phyloP scores from a whole-genome alignment of 2,329 filamentous ascomycete species.

The Monosporascus sp. region DNA sequence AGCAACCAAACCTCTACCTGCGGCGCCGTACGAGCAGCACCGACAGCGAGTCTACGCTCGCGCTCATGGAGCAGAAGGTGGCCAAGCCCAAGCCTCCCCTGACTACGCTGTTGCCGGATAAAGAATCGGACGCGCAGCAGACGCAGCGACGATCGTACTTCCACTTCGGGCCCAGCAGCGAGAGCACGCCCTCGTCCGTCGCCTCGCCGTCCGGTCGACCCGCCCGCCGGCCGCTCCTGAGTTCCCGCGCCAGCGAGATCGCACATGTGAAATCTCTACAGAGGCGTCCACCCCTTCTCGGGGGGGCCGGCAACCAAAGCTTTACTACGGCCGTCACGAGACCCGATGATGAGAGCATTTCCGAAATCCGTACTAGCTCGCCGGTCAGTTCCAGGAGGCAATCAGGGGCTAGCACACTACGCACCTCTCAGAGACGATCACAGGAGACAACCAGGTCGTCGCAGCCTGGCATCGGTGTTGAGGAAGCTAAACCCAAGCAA shows the following conservation, averaged over 20 bases:
- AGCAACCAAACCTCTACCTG: conserved; percentile 21
- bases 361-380: neutral
- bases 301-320: neutral
- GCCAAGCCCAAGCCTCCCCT: neutral
- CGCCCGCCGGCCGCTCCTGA: neutral
- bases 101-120: neutral
- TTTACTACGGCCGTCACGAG: neutral
- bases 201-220: neutral
- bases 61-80: neutral
- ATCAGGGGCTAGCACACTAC: neutral
- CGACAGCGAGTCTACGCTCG: conserved; percentile 3
- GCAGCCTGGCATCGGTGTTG: neutral
- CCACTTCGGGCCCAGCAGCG: neutral
- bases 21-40: neutral
- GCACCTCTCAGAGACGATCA: neutral
- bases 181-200: neutral
- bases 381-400: neutral
- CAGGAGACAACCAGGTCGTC: neutral
- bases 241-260: neutral
- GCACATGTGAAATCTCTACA: neutral
- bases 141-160: neutral
- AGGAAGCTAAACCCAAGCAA: conserved; percentile 6
- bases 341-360: neutral
- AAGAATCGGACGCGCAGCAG: neutral
- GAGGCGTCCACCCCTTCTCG: neutral